Evolutionary conservation across 2,329 filamentous ascomycete genomes (phyloP).

Genomic region (Metarhizium sp.): DNA sequence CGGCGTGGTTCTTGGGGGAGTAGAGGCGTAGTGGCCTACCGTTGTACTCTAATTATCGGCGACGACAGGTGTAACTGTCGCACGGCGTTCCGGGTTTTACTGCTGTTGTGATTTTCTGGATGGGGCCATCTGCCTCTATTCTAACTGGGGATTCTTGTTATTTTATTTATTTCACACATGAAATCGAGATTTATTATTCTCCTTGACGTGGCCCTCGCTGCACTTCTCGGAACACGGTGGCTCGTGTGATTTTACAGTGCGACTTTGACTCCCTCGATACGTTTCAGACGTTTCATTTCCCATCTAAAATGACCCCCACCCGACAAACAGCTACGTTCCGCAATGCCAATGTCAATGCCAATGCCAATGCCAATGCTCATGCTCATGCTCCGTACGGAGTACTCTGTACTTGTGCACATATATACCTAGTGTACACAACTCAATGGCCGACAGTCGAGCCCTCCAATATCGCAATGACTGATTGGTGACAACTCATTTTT

Average conservation of each 20-base stretch:
- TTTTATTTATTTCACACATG: not conserved
- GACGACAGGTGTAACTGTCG: slow-evolving; percentile 3
- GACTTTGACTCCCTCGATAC: not conserved
- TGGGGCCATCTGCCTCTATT: not conserved
- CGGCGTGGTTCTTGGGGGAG: slow-evolving; percentile 3
- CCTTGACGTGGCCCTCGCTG: not conserved
- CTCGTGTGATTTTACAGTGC: no score
- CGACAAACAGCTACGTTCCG: no score
- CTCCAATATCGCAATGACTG: not conserved
- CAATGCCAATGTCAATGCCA: no score
- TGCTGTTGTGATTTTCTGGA: slow-evolving; percentile 1
- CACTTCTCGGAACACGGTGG: no score
- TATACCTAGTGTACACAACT: not conserved
- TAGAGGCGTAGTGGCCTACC: slow-evolving; percentile 6
- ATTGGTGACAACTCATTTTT: not conserved
- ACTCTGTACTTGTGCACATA: not conserved
- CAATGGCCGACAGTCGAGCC: no score
- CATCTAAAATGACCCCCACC: not conserved
- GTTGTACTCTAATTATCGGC: slow-evolving; percentile 10
- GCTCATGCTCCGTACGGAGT: not conserved
- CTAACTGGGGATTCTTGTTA: not conserved
- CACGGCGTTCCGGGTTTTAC: slow-evolving; percentile 7
- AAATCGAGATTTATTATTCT: not conserved
- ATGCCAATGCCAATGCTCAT: no score
- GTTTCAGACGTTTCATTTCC: not conserved